Conservation (phyloP, 768 basidiomycete species). For the Brasilioporus rufonigricans region DNA sequence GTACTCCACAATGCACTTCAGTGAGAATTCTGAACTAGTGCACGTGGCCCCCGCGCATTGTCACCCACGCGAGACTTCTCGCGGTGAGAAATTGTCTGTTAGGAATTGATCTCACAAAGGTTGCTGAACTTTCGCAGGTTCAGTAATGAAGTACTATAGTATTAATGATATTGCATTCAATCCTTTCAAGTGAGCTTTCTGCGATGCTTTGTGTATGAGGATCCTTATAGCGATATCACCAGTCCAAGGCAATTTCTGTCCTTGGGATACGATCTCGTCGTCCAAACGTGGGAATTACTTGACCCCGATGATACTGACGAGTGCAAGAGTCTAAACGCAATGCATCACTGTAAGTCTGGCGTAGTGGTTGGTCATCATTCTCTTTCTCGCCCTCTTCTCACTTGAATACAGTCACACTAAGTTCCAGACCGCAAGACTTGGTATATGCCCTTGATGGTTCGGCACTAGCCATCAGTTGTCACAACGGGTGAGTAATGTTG, state of each 20-base stretch:
- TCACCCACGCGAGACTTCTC: slow-evolving; percentile 16
- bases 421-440: slow-evolving; percentile 40
- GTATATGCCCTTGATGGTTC: slow-evolving; percentile 42
- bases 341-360: slow-evolving; percentile 19
- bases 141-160: slow-evolving; percentile 45
- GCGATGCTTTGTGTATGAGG: neutral
- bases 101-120: neutral
- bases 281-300: slow-evolving; percentile 42
- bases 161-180: slow-evolving; percentile 57
- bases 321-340: slow-evolving; percentile 7
- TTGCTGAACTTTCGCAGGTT: slow-evolving; percentile 7
- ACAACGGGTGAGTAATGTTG: slow-evolving; percentile 25
- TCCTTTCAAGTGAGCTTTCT: slow-evolving; percentile 41
- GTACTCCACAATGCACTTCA: neutral
- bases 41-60: slow-evolving; percentile 19
- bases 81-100: slow-evolving; percentile 9
- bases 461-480: slow-evolving; percentile 37
- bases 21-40: slow-evolving; percentile 14
- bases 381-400: slow-evolving; percentile 4
- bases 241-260: slow-evolving; percentile 45
- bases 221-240: slow-evolving; percentile 4
- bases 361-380: neutral
- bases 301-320: slow-evolving; percentile 18
- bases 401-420: slow-evolving; percentile 19
- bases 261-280: slow-evolving; percentile 43